A percentile compares a stretch with the other conserved stretches of the same genome.
Conservation (phyloP, 495 filamentous ascomycete genomes). For the Thozetella sp. region DNA sequence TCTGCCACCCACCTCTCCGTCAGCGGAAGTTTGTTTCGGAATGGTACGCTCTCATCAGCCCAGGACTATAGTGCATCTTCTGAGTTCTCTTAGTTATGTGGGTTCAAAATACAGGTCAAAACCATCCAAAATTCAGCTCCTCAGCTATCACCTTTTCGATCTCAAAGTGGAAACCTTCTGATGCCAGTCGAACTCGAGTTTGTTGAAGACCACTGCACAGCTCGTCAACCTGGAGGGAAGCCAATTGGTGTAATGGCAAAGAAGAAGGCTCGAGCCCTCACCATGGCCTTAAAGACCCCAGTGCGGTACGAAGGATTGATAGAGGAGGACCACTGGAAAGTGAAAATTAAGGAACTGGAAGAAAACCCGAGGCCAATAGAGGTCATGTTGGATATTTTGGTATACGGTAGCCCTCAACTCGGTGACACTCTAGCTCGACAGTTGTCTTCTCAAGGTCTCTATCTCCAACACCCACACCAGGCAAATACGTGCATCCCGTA, state of each 20-base stretch:
- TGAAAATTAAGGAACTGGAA: neutral
- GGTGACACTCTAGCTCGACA: neutral
- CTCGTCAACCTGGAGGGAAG: no score
- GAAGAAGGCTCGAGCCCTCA: no score
- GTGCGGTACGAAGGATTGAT: no score
- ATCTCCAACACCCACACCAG: neutral
- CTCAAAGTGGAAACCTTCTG: no score
- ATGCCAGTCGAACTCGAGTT: no score
- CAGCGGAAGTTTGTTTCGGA: neutral
- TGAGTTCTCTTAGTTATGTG: neutral
- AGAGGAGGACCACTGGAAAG: no score
- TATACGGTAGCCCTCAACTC: neutral
- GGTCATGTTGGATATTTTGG: neutral
- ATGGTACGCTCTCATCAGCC: neutral
- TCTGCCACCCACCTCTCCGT: no score
- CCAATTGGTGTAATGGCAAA: no score
- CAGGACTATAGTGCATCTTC: no score
- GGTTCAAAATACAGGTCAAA: neutral
- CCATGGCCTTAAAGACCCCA: no score
- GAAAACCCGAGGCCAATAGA: neutral
- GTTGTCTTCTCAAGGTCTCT: neutral
- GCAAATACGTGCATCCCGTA: neutral
- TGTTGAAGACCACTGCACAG: no score
- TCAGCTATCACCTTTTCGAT: no score
- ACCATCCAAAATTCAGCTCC: neutral